Evolutionary conservation across 768 basidiomycete genomes (phyloP).

Genomic region (Lyophyllum atratum): DNA sequence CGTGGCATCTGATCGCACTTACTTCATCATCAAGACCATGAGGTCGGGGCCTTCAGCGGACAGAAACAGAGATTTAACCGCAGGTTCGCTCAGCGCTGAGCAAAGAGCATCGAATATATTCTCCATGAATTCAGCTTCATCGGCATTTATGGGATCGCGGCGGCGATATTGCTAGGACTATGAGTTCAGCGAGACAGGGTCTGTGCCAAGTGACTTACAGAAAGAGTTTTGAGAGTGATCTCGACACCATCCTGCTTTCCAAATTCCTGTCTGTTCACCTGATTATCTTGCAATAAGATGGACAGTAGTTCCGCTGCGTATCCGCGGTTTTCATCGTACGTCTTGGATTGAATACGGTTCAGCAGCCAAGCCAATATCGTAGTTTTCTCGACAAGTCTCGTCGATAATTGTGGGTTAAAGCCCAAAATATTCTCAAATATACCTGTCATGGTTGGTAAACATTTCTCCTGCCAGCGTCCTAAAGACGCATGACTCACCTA

Average conservation of each 20-base stretch:
- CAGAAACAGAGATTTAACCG: conserved; percentile 82
- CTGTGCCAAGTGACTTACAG: conserved; percentile 53
- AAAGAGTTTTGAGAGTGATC: conserved; percentile 68
- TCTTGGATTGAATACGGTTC: conserved; percentile 68
- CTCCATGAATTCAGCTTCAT: conserved; percentile 98
- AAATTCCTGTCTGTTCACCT: conserved; percentile 66
- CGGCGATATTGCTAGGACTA: conserved; percentile 76
- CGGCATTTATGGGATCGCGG: conserved; percentile 80
- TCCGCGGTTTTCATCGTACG: conserved; percentile 86
- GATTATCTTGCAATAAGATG: conserved; percentile 80
- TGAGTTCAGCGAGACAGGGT: conserved; percentile 10
- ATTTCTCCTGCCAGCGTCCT: neutral
- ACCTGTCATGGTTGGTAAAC: conserved; percentile 40
- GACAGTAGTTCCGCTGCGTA: conserved; percentile 95
- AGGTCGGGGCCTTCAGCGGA: conserved; percentile 92
- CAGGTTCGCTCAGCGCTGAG: conserved; percentile 76
- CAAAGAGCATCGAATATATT: conserved; percentile 92
- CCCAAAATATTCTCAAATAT: conserved; percentile 93
- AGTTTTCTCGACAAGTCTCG: conserved; percentile 72
- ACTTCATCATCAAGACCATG: conserved; percentile 99
- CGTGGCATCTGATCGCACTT: conserved; percentile 24
- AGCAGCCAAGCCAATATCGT: conserved; percentile 79
- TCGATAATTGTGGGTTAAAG: conserved; percentile 77
- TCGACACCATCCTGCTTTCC: conserved; percentile 82
- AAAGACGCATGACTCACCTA: conserved; percentile 50